A percentile compares a stretch with the other conserved stretches of the same genome.
phyloP scores from a whole-genome alignment of 1,284 basidiomycete species.

The Austroboletus niveus region DNA sequence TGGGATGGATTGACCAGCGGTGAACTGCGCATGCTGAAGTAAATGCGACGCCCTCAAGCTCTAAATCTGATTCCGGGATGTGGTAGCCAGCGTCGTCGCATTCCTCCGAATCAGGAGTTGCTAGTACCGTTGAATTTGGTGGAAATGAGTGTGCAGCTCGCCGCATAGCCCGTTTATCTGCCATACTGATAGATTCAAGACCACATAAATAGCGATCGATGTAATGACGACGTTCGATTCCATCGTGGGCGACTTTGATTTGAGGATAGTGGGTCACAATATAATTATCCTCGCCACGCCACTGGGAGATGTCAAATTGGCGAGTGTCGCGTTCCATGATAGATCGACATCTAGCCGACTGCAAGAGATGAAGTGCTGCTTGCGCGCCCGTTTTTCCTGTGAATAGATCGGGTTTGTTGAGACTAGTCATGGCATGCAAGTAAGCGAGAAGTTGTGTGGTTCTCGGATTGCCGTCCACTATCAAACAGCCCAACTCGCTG shows the following conservation, averaged over 20 bases:
- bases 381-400: conserved; percentile 43
- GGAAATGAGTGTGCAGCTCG: conserved; percentile 2
- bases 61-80: background rate
- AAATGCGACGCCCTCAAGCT: conserved; percentile 3
- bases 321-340: conserved; percentile 31
- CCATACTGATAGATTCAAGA: background rate
- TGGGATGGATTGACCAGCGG: background rate
- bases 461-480: conserved; percentile 28
- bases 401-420: conserved; percentile 14
- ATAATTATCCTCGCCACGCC: conserved; percentile 32
- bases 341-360: conserved; percentile 36
- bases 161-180: background rate
- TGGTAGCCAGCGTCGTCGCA: background rate
- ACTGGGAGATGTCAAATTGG: accelerated
- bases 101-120: background rate
- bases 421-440: conserved; percentile 36
- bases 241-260: background rate
- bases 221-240: background rate
- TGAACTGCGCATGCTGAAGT: background rate
- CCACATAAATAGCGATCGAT: background rate
- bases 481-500: conserved; percentile 36
- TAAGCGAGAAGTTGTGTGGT: conserved; percentile 37
- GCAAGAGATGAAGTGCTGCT: conserved; percentile 40
- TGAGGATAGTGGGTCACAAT: background rate
- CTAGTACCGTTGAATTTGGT: background rate